These are phyloP conservation scores for Syncephalis plumigaleata DNA, from an alignment of 371 early-diverging fungal species.

Conservation along the genomic window DNA sequence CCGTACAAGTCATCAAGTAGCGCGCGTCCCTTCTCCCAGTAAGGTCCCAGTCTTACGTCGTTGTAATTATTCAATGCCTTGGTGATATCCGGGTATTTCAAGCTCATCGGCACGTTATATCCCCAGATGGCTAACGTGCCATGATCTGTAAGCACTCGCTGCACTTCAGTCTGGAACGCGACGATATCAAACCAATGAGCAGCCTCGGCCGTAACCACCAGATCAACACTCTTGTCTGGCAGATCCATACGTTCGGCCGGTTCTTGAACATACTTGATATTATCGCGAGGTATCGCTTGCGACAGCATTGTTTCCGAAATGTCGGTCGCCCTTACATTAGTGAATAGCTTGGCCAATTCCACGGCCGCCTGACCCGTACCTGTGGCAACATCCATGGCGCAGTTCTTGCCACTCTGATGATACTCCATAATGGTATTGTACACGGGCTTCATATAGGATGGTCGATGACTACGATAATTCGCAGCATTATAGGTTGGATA, in stretches of 20 bases:
- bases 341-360: constrained; percentile 22
- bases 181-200: constrained; percentile 49
- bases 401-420: constrained; percentile 12
- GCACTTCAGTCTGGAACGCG: constrained; percentile 31
- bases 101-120: constrained; percentile 10
- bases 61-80: too few relatives aligned
- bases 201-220: constrained; percentile 36
- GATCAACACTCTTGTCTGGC: constrained; percentile 19
- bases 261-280: constrained; percentile 26
- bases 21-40: too few relatives aligned
- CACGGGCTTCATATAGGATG: background rate
- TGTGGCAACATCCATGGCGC: constrained; percentile 23
- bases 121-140: constrained; percentile 51
- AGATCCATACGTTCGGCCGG: constrained; percentile 19
- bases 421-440: background rate
- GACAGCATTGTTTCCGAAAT: constrained; percentile 24
- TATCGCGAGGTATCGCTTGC: constrained; percentile 16
- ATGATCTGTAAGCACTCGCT: constrained; percentile 38
- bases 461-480: too few relatives aligned
- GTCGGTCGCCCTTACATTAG: constrained; percentile 27
- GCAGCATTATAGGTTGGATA: too few relatives aligned
- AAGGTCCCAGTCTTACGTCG: too few relatives aligned
- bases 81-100: too few relatives aligned
- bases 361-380: constrained; percentile 32
- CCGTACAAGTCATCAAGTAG: too few relatives aligned